Evolutionary conservation across 768 basidiomycete genomes (phyloP), one percentile per base, ranked within the genome.

Genomic region (Megacollybia marginata): DNA sequence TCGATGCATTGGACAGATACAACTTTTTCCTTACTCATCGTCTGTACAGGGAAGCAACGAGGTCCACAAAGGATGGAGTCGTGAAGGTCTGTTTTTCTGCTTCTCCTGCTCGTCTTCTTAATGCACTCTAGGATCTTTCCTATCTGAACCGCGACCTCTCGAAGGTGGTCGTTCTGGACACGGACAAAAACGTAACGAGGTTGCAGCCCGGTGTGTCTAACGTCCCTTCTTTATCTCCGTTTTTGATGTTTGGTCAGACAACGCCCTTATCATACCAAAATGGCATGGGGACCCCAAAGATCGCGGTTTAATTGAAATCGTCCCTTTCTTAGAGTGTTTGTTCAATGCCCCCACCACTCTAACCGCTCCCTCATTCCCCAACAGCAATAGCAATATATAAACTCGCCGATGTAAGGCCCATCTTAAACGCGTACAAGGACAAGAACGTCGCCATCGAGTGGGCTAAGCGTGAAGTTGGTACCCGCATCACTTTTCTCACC

Each of bases 1-100:
- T 95, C 28, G 92, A 97, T 62, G 92, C 96, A 72, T 77, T 99
- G 34, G 96, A 99, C 65, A 87, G 90, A 12, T 96, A 92, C 68
- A 82, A 83, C 59, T 90, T 91, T 65, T 94, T 80, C 70, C 79
- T 98, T 57, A 80, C 76, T 28, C 92, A 95, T 65, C 82, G 83
- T 47, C 82, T 98, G n/a, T 96, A 82, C 82, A 83, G 92, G 40
- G 94, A 99, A 59, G 81, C 88, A 11, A 95, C 93, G 9, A 80
- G 92, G 20, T 86, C 83, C 33, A 71, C 87, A 23, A 81, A 92
- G 49, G 90, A 89, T 36, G 78, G 82, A 55, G 75, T 88, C 28
- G 91, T 96, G 59, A 99, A 99, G 74, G 88, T 87, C 48, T 18
- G 35, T 16, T 34, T 12, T 47, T 6, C 23, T 19, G 1, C 11